phyloP scores from a whole-genome alignment of 208 protist genomes.

The Trypanosoma congolense region DNA sequence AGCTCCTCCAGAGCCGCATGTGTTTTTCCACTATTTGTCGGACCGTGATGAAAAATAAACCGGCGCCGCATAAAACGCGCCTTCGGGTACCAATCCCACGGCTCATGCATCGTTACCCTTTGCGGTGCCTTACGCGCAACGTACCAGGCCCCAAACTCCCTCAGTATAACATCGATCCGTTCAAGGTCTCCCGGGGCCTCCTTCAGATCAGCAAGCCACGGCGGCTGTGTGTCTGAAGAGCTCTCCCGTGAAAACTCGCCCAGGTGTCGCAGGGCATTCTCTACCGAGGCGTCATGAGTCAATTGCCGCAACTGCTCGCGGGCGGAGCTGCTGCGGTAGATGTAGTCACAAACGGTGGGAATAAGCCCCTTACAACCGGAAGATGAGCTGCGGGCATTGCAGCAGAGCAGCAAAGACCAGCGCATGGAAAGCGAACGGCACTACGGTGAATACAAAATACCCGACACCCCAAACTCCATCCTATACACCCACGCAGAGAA shows the following conservation, averaged over 20 bases:
- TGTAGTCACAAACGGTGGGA: slow-evolving; percentile 33
- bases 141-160: slow-evolving; percentile 60
- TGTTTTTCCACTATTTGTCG: slow-evolving; percentile 95
- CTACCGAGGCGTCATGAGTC: slow-evolving; percentile 62
- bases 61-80: slow-evolving; percentile 62
- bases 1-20: slow-evolving; percentile 77
- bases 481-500: too few relatives aligned
- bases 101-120: slow-evolving; percentile 58
- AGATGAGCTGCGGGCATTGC: neutral
- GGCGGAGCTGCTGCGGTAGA: slow-evolving; percentile 44
- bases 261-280: slow-evolving; percentile 48
- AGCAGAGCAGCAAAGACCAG: neutral
- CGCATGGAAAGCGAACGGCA: neutral
- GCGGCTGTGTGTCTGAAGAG: slow-evolving; percentile 20
- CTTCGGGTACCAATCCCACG: slow-evolving; percentile 83
- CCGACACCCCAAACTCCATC: too few relatives aligned
- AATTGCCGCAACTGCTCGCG: slow-evolving; percentile 43
- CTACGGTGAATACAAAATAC: too few relatives aligned
- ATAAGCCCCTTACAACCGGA: neutral
- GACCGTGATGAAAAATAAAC: slow-evolving; percentile 89
- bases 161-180: slow-evolving; percentile 30
- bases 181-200: slow-evolving; percentile 11
- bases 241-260: slow-evolving; percentile 44
- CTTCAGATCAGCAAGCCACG: slow-evolving; percentile 23
- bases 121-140: slow-evolving; percentile 41